These are phyloP conservation scores for Periconia sp. DNA, from an alignment of 2,329 filamentous ascomycete genomes.

Conservation along the genomic window DNA sequence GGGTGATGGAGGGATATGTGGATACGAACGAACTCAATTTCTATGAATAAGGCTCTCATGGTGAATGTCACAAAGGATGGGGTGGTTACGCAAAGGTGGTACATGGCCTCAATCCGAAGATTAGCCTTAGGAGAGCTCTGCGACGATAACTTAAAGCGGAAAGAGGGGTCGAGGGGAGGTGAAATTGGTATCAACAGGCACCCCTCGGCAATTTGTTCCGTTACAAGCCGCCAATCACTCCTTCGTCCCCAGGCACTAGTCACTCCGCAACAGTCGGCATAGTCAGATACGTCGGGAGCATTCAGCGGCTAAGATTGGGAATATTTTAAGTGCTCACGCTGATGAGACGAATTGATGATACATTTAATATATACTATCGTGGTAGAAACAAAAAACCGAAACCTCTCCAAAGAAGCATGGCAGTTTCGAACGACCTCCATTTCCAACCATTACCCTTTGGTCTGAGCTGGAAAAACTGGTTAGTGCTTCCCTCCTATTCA, in stretches of 20 bases:
- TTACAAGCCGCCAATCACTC: background rate
- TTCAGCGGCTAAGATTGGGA: too few relatives aligned
- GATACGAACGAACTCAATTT: background rate
- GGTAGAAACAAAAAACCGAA: background rate
- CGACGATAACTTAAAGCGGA: background rate
- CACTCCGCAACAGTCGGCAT: background rate
- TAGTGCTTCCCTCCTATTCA: too few relatives aligned
- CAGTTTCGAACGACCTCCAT: too few relatives aligned
- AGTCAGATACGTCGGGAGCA: too few relatives aligned
- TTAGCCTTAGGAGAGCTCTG: background rate
- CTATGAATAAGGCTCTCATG: background rate
- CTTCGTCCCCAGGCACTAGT: background rate
- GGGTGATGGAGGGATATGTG: background rate
- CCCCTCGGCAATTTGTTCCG: background rate
- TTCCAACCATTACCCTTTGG: too few relatives aligned
- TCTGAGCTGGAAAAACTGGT: too few relatives aligned
- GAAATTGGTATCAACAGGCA: background rate
- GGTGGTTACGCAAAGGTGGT: background rate
- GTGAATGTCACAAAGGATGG: background rate
- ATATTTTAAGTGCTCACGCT: too few relatives aligned
- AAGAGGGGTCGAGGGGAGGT: background rate
- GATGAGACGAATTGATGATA: too few relatives aligned
- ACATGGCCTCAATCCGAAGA: background rate
- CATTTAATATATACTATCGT: too few relatives aligned
- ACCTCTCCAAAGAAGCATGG: background rate